A percentile compares a stretch with the other conserved stretches of the same genome.
phyloP scores from a whole-genome alignment of 83 land plant species.

The Thuja plicata region DNA sequence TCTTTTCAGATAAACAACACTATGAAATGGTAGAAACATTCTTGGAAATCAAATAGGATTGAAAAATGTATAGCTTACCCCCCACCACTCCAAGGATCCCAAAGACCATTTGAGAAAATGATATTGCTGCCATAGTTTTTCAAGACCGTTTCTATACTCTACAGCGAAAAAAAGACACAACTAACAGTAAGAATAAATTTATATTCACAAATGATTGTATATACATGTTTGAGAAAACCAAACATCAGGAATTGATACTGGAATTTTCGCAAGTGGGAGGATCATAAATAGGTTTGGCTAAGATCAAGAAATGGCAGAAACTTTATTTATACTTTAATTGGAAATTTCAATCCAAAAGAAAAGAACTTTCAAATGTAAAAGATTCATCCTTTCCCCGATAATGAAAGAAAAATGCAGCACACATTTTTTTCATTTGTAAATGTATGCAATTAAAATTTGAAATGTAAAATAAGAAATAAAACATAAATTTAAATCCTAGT shows the following conservation, averaged over 20 bases:
- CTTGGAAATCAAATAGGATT: neutral
- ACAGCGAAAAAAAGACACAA: slow-evolving; percentile 9
- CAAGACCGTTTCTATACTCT: slow-evolving; percentile 65
- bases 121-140: slow-evolving; percentile 89
- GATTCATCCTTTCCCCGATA: neutral
- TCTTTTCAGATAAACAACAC: neutral
- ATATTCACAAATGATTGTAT: neutral
- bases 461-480: no score
- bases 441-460: no score
- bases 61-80: slow-evolving; percentile 40
- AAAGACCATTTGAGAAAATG: slow-evolving; percentile 90
- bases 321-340: neutral
- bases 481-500: no score
- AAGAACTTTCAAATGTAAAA: neutral
- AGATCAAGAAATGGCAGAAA: neutral
- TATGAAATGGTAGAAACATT: neutral
- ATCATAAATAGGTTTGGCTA: neutral
- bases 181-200: neutral
- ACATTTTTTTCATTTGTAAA: neutral
- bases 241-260: neutral
- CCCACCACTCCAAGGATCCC: slow-evolving; percentile 99
- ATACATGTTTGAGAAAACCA: neutral
- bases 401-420: neutral
- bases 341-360: neutral
- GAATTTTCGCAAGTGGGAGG: neutral